phyloP scores from a whole-genome alignment of 2,329 filamentous ascomycete species.

The Phialophora expanda region DNA sequence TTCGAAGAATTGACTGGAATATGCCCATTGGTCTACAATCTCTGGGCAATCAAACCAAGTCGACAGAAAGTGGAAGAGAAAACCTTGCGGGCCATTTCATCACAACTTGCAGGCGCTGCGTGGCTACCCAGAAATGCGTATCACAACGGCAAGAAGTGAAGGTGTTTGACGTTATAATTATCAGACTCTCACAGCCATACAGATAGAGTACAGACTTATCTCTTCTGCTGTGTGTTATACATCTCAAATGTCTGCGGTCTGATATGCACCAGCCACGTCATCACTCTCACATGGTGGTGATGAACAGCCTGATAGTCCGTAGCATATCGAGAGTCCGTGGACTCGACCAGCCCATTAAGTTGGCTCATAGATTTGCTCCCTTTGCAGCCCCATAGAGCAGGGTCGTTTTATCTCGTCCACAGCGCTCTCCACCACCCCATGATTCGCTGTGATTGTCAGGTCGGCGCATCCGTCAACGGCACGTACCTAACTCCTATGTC shows the following conservation, averaged over 20 bases:
- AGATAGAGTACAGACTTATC: background rate
- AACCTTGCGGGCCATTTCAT: background rate
- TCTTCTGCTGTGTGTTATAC: background rate
- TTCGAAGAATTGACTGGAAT: background rate
- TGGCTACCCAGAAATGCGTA: background rate
- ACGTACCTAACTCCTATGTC: constrained; percentile 68
- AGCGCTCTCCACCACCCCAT: background rate
- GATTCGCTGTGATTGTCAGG: constrained; percentile 33
- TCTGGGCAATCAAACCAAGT: background rate
- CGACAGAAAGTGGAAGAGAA: background rate
- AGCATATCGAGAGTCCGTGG: background rate
- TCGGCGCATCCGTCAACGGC: constrained; percentile 65
- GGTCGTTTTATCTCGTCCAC: background rate
- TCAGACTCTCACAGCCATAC: background rate
- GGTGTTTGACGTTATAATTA: background rate
- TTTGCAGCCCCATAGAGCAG: background rate
- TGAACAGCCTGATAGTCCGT: background rate
- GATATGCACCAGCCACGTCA: background rate
- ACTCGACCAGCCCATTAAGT: background rate
- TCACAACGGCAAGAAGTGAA: background rate
- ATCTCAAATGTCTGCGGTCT: background rate
- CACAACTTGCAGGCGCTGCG: background rate
- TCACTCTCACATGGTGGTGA: background rate
- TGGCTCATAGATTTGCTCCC: background rate
- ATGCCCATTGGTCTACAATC: background rate